phyloP scores from a whole-genome alignment of 2,329 filamentous ascomycete genomes.

The Aureobasidium pullulans region DNA sequence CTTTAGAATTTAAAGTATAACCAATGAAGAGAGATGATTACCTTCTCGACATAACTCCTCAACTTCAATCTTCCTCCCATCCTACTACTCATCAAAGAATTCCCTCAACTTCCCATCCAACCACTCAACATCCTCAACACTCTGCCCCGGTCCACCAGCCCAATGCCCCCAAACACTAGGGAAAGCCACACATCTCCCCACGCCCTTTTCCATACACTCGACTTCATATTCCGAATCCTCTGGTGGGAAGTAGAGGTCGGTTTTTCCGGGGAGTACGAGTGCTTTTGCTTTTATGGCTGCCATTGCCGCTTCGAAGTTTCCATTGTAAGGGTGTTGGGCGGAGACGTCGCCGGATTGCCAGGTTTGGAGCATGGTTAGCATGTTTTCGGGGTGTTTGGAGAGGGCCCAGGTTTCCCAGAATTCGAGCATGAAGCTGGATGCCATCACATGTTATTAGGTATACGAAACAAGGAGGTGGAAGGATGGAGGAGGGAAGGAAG shows the following conservation, averaged over 20 bases:
- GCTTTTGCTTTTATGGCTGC: conserved; percentile 63
- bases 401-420: conserved; percentile 73
- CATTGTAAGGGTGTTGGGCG: conserved; percentile 59
- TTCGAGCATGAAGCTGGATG: conserved; percentile 57
- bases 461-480: no score
- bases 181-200: conserved; percentile 49
- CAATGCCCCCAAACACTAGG: conserved; percentile 59
- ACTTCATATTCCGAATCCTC: conserved; percentile 74
- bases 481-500: no score
- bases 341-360: conserved; percentile 72
- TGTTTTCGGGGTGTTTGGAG: conserved; percentile 67
- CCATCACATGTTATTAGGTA: no score
- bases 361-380: conserved; percentile 67
- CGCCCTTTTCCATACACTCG: conserved; percentile 49
- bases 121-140: conserved; percentile 63
- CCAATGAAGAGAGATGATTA: no score
- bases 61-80: no score
- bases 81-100: conserved; percentile 36
- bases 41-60: no score
- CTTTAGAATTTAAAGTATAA: no score
- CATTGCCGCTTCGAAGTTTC: conserved; percentile 51
- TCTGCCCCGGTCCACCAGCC: conserved; percentile 58
- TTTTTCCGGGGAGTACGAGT: conserved; percentile 63
- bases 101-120: conserved; percentile 54
- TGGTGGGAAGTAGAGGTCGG: conserved; percentile 75